Evolutionary conservation across 176 grass and related monocot species (phyloP).

Genomic region (Secale cereale): DNA sequence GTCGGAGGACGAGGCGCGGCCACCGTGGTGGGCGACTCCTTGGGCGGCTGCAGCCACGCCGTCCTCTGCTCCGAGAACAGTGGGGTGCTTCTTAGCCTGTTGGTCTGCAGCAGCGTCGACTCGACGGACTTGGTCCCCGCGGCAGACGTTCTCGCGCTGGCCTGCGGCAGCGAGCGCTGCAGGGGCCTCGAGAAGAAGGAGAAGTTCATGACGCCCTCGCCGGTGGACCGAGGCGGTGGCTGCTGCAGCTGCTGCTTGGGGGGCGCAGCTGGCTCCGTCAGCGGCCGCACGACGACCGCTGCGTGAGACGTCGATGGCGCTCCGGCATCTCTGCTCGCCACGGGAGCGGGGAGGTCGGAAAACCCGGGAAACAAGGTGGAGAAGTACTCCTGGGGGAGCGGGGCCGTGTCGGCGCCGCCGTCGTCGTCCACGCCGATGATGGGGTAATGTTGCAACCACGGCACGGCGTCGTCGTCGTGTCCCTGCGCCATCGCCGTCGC

Average conservation of each 20-base stretch:
- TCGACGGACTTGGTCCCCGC: constrained; percentile 21
- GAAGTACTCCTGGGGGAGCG: constrained; percentile 39
- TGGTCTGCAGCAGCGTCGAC: constrained; percentile 33
- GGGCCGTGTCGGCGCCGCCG: constrained; percentile 32
- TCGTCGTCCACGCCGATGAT: constrained; percentile 7
- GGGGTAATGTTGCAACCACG: constrained; percentile 46
- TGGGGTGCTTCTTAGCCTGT: constrained; percentile 32
- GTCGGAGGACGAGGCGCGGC: background rate
- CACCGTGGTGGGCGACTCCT: background rate
- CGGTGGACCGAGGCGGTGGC: background rate
- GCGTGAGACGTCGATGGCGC: background rate
- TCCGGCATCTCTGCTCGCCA: background rate
- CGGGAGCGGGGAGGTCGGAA: background rate
- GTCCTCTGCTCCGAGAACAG: constrained; percentile 54
- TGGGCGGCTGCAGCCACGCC: constrained; percentile 51
- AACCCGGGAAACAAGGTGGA: constrained; percentile 13
- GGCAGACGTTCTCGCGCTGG: background rate
- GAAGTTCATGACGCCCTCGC: constrained; percentile 43
- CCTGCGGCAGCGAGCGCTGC: constrained; percentile 9
- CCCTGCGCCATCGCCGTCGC: background rate
- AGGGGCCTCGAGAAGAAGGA: constrained; percentile 45
- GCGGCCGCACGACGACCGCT: background rate
- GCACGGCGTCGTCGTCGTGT: constrained; percentile 18
- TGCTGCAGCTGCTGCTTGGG: background rate
- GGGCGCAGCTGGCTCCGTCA: background rate